Base-by-base conservation (phyloP, 176 grass and related monocot species). In the Tillandsia fasciculata region DNA sequence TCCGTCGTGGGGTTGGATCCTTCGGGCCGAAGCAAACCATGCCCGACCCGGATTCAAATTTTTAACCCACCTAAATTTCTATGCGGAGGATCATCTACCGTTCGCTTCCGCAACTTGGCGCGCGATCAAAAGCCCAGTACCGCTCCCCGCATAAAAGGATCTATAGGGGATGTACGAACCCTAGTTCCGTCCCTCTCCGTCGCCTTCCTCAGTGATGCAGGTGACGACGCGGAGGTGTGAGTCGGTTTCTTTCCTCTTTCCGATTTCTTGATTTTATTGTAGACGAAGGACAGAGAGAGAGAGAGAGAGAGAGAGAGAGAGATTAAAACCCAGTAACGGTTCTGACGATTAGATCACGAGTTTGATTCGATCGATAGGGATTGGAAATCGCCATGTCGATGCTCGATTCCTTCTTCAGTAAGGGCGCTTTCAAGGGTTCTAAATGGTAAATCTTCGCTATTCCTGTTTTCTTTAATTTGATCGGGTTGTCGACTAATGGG, bases 321-420 rank as follows among this genome's bases (percentile, higher is more conserved):
- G 3, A 51, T 20, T 23, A 3, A 1, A 11, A 9, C 13, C 23
- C 22, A 10, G 1, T 11, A 20, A 51, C 50, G 23, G 68, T 26
- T 54, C 50, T 10, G 2, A 29, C 51, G 50, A 2, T 70, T 22
- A 13, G 61, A 27, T 74, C 17, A 49, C 20, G 48, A 29, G 26
- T 23, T 26, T 52, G 33, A 20, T 58, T 14, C 5, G 33, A 48
- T 65, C 54, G 7, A 65, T 26, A 17, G 61, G 50, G 11, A 15
- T 8, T 23, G 33, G 1, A 33, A 54, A 10, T 52, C 29, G 83
- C 70, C 73, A 96, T 92, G 88, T 91, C 88, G 83, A 87, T 96
- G 89, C 86, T 96, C 49, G 93, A 96, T 78, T 72, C 81, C 1
- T 97, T 97, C 89, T 99, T 99, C 87, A 67, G 70, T 57, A 85